Percentiles rank a stretch among this genome's conserved stretches.
These are phyloP conservation scores for Dactylellina leptospora DNA, from an alignment of 2,329 filamentous ascomycete genomes.

Conservation along the genomic window DNA sequence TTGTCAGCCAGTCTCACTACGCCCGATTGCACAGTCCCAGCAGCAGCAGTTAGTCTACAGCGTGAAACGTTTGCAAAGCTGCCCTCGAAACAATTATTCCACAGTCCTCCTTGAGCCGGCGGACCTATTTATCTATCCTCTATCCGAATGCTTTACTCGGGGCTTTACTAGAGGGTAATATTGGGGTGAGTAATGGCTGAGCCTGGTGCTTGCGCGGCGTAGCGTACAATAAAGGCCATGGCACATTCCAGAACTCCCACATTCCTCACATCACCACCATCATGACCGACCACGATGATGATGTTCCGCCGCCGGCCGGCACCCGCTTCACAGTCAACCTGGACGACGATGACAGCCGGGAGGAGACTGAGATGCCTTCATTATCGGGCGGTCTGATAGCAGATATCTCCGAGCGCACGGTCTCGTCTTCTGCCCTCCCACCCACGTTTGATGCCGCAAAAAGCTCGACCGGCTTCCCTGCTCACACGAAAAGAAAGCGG, in stretches of 20 bases:
- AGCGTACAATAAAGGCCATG: too few relatives aligned
- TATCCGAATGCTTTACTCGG: too few relatives aligned
- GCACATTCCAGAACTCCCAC: slow-evolving; percentile 33
- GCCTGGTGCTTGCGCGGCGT: too few relatives aligned
- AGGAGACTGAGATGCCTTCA: background rate
- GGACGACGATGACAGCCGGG: slow-evolving; percentile 9
- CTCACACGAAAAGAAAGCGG: slow-evolving; percentile 78
- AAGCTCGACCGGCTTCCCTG: slow-evolving; percentile 75
- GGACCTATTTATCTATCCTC: too few relatives aligned
- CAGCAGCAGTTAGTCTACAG: too few relatives aligned
- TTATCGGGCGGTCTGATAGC: slow-evolving; percentile 24
- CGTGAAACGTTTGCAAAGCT: too few relatives aligned
- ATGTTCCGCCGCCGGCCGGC: slow-evolving; percentile 35
- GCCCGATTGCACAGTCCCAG: too few relatives aligned
- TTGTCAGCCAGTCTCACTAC: too few relatives aligned
- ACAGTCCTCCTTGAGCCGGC: too few relatives aligned
- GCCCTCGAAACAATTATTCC: too few relatives aligned
- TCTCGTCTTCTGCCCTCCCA: slow-evolving; percentile 20
- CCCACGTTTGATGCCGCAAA: slow-evolving; percentile 32
- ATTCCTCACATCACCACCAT: background rate
- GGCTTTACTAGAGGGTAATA: too few relatives aligned
- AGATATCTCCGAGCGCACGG: slow-evolving; percentile 36
- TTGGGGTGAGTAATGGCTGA: too few relatives aligned
- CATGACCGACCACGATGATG: background rate
- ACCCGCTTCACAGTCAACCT: slow-evolving; percentile 45